These are phyloP conservation scores for Marsdenia floribunda DNA, from an alignment of 257 asterid genomes.

Conservation along the genomic window DNA sequence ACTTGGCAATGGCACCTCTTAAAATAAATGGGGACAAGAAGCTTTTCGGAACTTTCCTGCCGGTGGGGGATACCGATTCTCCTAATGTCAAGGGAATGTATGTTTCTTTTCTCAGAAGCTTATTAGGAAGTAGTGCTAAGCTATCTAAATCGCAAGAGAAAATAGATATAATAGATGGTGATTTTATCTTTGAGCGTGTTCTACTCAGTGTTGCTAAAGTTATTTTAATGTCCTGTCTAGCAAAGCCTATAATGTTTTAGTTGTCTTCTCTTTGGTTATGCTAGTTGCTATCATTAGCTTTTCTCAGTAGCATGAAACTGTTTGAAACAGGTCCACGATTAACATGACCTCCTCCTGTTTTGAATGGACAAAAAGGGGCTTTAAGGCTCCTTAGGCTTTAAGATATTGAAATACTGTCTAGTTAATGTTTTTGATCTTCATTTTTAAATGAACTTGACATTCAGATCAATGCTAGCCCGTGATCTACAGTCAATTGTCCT, in stretches of 20 bases:
- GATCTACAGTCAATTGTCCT: slow-evolving; percentile 85
- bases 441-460: slow-evolving; percentile 1
- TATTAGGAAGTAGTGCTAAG: background rate
- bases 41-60: slow-evolving; percentile 82
- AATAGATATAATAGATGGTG: background rate
- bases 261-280: background rate
- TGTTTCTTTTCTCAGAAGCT: slow-evolving; percentile 20
- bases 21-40: slow-evolving; percentile 77
- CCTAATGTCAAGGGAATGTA: slow-evolving; percentile 70
- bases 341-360: background rate
- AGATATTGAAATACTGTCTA: background rate
- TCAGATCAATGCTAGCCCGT: slow-evolving; percentile 92
- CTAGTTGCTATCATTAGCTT: background rate
- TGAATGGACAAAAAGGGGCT: background rate
- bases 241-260: background rate
- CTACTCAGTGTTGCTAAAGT: background rate
- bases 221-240: background rate
- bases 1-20: slow-evolving; percentile 92
- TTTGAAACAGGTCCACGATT: background rate
- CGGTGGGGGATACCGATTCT: slow-evolving; percentile 55
- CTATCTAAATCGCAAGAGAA: background rate
- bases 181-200: background rate
- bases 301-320: background rate
- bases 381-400: background rate
- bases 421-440: background rate